A percentile compares a stretch with the other conserved stretches of the same genome.
phyloP scores from a whole-genome alignment of 2,329 filamentous ascomycete genomes.

The Teratosphaeria gauchensis region DNA sequence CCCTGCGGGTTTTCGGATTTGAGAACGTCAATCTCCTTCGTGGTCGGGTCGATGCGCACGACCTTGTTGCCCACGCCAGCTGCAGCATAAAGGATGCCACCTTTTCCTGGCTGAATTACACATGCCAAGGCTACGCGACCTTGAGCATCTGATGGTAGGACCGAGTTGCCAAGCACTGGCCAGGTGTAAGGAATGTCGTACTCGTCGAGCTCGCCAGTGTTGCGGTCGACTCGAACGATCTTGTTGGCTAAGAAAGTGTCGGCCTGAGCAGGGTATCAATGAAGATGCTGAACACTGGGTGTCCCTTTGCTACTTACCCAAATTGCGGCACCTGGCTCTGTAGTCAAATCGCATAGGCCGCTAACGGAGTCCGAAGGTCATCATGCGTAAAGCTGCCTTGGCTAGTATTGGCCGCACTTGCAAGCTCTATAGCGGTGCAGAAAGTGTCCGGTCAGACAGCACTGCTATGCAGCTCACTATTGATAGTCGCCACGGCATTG shows the following conservation, averaged over 20 bases:
- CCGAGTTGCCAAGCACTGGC: constrained; percentile 7
- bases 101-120: constrained; percentile 13
- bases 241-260: constrained; percentile 17
- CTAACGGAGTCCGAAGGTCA: constrained; percentile 8
- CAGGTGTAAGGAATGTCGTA: constrained; percentile 13
- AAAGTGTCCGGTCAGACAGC: too few species aligned
- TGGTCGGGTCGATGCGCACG: constrained; percentile 9
- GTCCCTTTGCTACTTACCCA: too few species aligned
- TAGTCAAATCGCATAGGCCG: not conserved
- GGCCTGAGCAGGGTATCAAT: constrained; percentile 1
- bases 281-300: too few species aligned
- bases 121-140: constrained; percentile 9
- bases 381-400: constrained; percentile 9
- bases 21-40: constrained; percentile 9
- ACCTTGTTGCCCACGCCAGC: constrained; percentile 14
- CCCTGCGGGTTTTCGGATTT: constrained; percentile 12
- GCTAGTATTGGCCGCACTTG: too few species aligned
- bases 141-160: constrained; percentile 2
- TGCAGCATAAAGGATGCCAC: constrained; percentile 14
- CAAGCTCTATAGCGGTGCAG: too few species aligned
- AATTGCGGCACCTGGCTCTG: too few species aligned
- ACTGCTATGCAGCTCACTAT: too few species aligned
- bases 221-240: constrained; percentile 13
- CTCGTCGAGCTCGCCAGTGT: constrained; percentile 8
- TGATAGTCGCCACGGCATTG: too few species aligned